phyloP scores from a whole-genome alignment of 2,329 filamentous ascomycete genomes.

The Endoconidiophora polonica region DNA sequence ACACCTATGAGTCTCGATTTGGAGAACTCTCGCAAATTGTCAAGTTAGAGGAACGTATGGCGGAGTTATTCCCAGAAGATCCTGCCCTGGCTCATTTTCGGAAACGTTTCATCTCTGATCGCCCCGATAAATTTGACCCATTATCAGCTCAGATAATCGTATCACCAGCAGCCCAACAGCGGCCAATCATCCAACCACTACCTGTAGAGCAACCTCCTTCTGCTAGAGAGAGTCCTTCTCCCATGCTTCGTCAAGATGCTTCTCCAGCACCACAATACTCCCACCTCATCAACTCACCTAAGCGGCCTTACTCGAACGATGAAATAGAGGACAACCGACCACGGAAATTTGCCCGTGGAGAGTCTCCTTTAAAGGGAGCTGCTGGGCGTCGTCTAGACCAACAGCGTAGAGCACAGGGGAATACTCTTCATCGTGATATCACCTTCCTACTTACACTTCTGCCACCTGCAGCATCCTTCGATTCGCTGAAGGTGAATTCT shows the following conservation, averaged over 20 bases:
- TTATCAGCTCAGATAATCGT: slow-evolving; percentile 67
- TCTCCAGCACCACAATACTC: slow-evolving; percentile 28
- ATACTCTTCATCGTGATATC: slow-evolving; percentile 56
- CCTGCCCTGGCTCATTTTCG: slow-evolving; percentile 59
- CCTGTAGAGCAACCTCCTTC: slow-evolving; percentile 29
- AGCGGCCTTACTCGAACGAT: slow-evolving; percentile 45
- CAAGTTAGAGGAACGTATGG: slow-evolving; percentile 84
- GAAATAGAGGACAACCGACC: slow-evolving; percentile 62
- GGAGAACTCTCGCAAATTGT: slow-evolving; percentile 82
- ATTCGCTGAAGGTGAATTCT: slow-evolving; percentile 27
- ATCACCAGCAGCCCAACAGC: slow-evolving; percentile 63
- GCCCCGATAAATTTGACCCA: slow-evolving; percentile 52
- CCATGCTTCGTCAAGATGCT: slow-evolving; percentile 18
- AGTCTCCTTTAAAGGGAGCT: slow-evolving; percentile 81
- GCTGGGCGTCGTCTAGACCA: slow-evolving; percentile 74
- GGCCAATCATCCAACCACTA: slow-evolving; percentile 34
- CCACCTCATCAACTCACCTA: slow-evolving; percentile 36
- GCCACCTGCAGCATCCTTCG: slow-evolving; percentile 35
- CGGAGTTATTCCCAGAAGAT: slow-evolving; percentile 81
- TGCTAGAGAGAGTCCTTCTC: slow-evolving; percentile 28
- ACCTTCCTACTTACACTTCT: slow-evolving; percentile 55
- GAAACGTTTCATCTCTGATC: slow-evolving; percentile 51
- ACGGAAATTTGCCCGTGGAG: slow-evolving; percentile 75
- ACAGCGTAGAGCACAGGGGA: slow-evolving; percentile 45
- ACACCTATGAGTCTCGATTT: slow-evolving; percentile 87